Evolutionary conservation across 805 yeast species (phyloP), one percentile per base, ranked within the genome.

Genomic region (Metschnikowia gelsemii): DNA sequence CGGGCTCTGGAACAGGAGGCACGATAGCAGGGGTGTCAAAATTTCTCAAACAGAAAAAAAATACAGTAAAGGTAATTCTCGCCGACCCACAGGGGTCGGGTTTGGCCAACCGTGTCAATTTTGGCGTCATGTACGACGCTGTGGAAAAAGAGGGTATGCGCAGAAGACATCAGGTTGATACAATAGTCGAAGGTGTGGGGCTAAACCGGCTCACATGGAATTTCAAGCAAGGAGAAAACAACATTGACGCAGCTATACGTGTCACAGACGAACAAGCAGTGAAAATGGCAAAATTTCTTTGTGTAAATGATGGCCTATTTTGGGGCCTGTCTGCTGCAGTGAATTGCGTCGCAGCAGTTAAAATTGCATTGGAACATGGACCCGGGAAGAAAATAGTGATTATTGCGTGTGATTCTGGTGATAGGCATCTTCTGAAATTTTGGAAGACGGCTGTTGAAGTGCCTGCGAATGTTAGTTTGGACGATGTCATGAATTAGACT

Each of bases 51-150:
- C 78, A 72, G 40, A 58, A 67, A 26, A 55, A 69, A 13, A 58
- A 69, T 0, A 34, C 57, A 0, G 56, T 84, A 0, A 68, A 63
- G 32, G 75, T 84, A 1, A 73, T 87, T 2, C 66, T 93, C 22
- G 96, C 97, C 0, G 99, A 91, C 62, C 98, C 98, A 0, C 97
- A 88, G 56, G 99, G 99, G 0, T 82, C 93, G 12, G 99, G 99
- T 0, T 75, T 93, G 49, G 86, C 75, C 57, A 88, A 91, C 64
- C 68, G 95, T 46, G 78, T 91, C 38, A 87, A 87, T 55, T 80
- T 68, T 56, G 98, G 97, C 1, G 98, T 91, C 3, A 89, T 93
- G 97, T 91, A 87, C 61, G 96, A 90, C 54, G 50, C 72, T 2
- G 89, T 79, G 6, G 99, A 91, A 62, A 82, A 76, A 50, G 99